Evolutionary conservation across 2,329 filamentous ascomycete genomes (phyloP), one percentile per base, ranked within the genome.

Genomic region (Pseudocercospora pini-densiflorae): DNA sequence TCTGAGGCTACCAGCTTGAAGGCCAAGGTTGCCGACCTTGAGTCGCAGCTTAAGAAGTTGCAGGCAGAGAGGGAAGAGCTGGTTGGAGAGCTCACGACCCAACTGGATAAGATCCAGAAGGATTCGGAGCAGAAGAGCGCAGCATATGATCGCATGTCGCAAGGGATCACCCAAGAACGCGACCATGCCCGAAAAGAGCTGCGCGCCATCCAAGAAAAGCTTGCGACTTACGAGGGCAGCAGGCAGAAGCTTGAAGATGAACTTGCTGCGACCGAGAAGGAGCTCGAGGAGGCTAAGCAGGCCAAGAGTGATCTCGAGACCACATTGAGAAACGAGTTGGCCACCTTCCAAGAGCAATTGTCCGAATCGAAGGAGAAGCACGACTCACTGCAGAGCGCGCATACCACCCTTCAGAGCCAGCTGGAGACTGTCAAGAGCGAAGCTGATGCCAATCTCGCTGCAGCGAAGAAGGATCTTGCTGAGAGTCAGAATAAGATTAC

Each of bases 141-240:
- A 14, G 67, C 67, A 14, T 62, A 64, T 57, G 70, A 72, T 43
- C 66, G 70, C 47, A 69, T 72, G 49, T 65, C 66, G 21, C 61
- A 70, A 57, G 64, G 62, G 24, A 67, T 70, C 61, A 70, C 67
- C 21, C 66, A 70, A 47, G 70, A 72, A 63, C 70, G 70, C 16
- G 70, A 72, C 31, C 68, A 70, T 27, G 68, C 70, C 7, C 68
- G 70, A 31, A 66, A 64, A 47, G 68, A 72, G 62, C 63, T 72
- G 51, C 65, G 24, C 12, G 58, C 61, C 54, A 57, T 62, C 21
- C 67, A 68, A 51, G 57, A 67, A 49, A 65, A 65, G 60, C 62
- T 69, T 27, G 40, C 62, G 14, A 33, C 45, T 12, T 21, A 66
- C 31, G 63, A 69, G 40, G 27, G 36, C 43, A 65, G 58, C 49